phyloP scores from a whole-genome alignment of 2,329 filamentous ascomycete species.

The Simplicillium sp. region DNA sequence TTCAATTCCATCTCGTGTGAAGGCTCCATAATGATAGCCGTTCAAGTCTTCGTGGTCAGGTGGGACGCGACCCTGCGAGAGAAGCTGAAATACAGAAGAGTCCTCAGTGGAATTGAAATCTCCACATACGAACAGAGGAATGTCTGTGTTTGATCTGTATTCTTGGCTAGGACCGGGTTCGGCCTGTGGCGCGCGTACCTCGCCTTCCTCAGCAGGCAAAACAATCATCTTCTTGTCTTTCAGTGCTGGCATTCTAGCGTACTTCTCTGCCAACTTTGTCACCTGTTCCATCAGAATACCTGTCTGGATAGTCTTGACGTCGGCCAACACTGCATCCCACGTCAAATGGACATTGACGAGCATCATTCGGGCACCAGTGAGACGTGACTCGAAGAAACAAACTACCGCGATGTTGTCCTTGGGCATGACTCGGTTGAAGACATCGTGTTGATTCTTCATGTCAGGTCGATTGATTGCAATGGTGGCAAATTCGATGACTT shows the following conservation, averaged over 20 bases:
- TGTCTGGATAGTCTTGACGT: constrained; percentile 94
- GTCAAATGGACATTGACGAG: constrained; percentile 90
- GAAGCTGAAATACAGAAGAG: constrained; percentile 85
- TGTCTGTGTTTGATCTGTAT: constrained; percentile 77
- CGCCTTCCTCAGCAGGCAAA: constrained; percentile 33
- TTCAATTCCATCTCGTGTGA: constrained; percentile 83
- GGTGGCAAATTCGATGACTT: constrained; percentile 83
- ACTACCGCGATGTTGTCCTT: constrained; percentile 94
- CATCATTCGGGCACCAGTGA: constrained; percentile 84
- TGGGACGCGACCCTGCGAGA: constrained; percentile 69
- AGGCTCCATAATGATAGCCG: constrained; percentile 80
- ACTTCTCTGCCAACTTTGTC: constrained; percentile 76
- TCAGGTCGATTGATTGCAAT: constrained; percentile 91
- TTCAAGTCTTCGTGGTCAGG: constrained; percentile 73
- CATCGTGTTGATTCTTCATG: constrained; percentile 95
- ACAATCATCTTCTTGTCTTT: constrained; percentile 66
- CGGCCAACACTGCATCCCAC: constrained; percentile 84
- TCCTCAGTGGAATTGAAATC: constrained; percentile 89
- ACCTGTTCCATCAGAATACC: constrained; percentile 92
- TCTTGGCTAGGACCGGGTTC: constrained; percentile 75
- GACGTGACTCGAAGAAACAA: constrained; percentile 83
- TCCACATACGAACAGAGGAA: constrained; percentile 84
- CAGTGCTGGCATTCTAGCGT: constrained; percentile 67
- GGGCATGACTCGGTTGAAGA: constrained; percentile 97
- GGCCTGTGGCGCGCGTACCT: constrained; percentile 41